Evolutionary conservation across 768 basidiomycete genomes (phyloP), one percentile per base, ranked within the genome.

Genomic region (Rhodosporidiobolus odoratus): DNA sequence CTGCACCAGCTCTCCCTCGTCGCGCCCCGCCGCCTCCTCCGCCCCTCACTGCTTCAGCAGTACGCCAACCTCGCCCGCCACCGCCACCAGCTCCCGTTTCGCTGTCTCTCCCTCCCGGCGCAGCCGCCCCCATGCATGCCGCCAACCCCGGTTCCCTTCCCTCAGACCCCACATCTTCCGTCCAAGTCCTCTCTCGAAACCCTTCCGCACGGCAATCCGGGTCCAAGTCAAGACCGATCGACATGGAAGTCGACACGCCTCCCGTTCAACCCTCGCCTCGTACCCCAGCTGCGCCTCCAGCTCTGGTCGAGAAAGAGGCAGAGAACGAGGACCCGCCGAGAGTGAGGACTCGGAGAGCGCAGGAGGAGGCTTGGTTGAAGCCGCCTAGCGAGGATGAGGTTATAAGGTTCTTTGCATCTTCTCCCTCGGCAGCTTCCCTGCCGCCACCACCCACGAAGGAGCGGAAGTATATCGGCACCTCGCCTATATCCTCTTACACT

Each of bases 401-500:
- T n/a, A n/a, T n/a, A n/a, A n/a, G n/a, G n/a, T n/a, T n/a, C n/a
- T n/a, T n/a, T n/a, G n/a, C n/a, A 13, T 10, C 53, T 16, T 35
- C 56, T 34, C 21, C 56, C 34, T 15, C 56, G 30, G 15, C 27
- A 13, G 50, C 66, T 27, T 75, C 75, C 3, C 76, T 75, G 13
- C 43, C 40, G 23, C 48, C 40, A n/a, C 61, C 40, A 59, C 57
- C 19, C 43, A 52, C 53, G 74, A 65, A 32, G 19, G 58, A 38
- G 27, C 67, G 68, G 38, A 57, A 54, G 17, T 79, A 80, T 58
- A 45, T 67, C 38, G 81, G 81, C 1, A 76, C 75, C 2, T 78
- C 78, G 25, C 73, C 82, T 65, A 85, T 93, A 72, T 81, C 81
- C 23, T 90, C 90, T 73, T 97, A 96, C 78, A 86, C 88, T 65